Base-by-base conservation (phyloP, 2,329 filamentous ascomycete species). In the Cryphonectria naterciae region DNA sequence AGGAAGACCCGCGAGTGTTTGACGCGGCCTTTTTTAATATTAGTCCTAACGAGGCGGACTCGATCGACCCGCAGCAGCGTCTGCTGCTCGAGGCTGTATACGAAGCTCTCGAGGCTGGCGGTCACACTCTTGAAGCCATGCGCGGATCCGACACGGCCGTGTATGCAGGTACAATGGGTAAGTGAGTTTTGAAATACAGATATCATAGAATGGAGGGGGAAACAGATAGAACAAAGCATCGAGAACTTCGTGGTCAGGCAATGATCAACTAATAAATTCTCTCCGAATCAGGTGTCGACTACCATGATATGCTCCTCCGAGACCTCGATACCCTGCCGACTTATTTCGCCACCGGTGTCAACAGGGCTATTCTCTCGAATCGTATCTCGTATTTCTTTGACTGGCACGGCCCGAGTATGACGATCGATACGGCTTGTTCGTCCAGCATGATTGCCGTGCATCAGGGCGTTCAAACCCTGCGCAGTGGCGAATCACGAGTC, bases 351-450 rank as follows among this genome's bases (percentile, higher is more conserved):
- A 80, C 80, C 0, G 80, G 81, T 66, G 77, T 73, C 0, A 74
- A 74, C 4, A 72, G 75, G 15, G 74, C 74, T 13, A 79, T 81
- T n/a, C 46, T 80, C 2, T 77, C 80, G 0, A 83, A 83, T 69
- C 75, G 82, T 6, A 69, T 84, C 0, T 83, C 80, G 0, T 82
- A 82, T 68, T 80, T 79, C 64, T 83, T 81, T 49, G 79, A 84
- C 71, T 76, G 83, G 63, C 73, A 73, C 11, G 83, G 83, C 0
- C 78, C 83, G 0, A 79, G 78, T 66, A 73, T 85, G 70, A 82
- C 82, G 0, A 75, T 85, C 1, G 82, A 85, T 62, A 85, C 84
- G 0, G 84, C 80, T 0, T 85, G 84, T 68, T 83, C 81, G 0
- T 79, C 79, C 13, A 79, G 77, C 28, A 70, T 84, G 10, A 75